Base-by-base conservation (phyloP, 352 stramenopile species). In the Pythium diclinum region DNA sequence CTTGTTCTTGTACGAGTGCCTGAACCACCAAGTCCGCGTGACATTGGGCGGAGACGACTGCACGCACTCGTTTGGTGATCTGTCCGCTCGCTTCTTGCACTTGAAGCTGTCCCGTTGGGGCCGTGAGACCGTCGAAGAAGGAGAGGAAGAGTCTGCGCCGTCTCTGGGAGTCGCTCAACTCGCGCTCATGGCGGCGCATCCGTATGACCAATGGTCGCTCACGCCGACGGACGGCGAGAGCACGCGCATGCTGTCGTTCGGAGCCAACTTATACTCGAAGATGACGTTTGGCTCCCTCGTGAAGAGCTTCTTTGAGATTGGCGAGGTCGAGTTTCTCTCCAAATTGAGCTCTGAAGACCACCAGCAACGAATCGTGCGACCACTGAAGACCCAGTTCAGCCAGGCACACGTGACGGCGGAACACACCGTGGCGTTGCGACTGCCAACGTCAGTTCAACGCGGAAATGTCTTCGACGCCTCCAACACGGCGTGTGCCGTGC, bases 81-180 rank as follows among this genome's bases (percentile, higher is more conserved):
- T 95, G 21, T 83, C 79, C 19, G 48, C 82, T 23, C 87, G 87
- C 9, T 92, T 93, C 34, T 59, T 94, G 44, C 85, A 95, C 59
- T 69, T 95, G 40, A 95, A 95, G 64, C 63, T 94, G 14, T 92
- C 87, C 17, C 80, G 84, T 21, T 95, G 87, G 87, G 85, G 87
- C 16, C 78, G 85, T 48, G 85, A 93, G 68, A 91, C 81, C 2
- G 86, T 94, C 4, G 81, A 93, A 71, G 83, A 94, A 58, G 87
- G 85, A 7, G 87, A 95, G 74, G 83, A 94, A 68, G 84, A 93
- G 59, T 79, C 68, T n/a, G 67, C 78, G 0, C 83, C 86, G 13
- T 93, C 84, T 9, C 85, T 88, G n/a, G 81, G 79, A 0, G 76
- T 94, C 44, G 80, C 83, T 8, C 87, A 94, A 25, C 68, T 96